Evolutionary conservation across 257 asterid genomes (phyloP), one percentile per base, ranked within the genome.

Genomic region (Euphrasia confusa): DNA sequence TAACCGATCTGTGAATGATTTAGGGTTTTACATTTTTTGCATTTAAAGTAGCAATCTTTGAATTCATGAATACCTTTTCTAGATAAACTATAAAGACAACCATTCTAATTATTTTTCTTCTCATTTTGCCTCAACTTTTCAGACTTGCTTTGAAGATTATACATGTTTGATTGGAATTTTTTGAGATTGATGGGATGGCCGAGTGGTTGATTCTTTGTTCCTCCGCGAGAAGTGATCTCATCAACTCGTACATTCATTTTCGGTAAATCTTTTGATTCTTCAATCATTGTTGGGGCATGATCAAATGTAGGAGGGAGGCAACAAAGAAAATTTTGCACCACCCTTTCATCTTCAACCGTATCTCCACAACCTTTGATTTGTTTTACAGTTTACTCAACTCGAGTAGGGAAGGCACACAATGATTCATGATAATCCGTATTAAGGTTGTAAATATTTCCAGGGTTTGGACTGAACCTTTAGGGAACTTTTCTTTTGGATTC

Each of bases 231-330:
- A 57, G 45, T 0, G 24, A 30, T 26, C 62, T 21, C 2, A 21
- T 57, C 62, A 57, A 57, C 18, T 57, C 62, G 24, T 30, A 57
- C 8, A 57, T 57, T 57, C 62, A 57, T 57, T 30, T 28, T 57
- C 0, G 24, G n/a, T 21, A 13, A 57, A 15, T 57, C 44, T 3
- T 57, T 30, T 5, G 24, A 57, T 32, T 30, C 62, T 57, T 57
- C 26, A 11, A 13, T 57, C 2, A 42, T 10, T 4, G 44, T 42
- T 11, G 11, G 44, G 3, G 10, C 45, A 57, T 28, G 58, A 17
- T 63, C 48, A 10, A 48, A 48, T 14, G 4, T 47, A 3, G 28
- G 14, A 27, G 48, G 48, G 11, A 63, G 58, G 17, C n/a, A 9
- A n/a, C 14, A 18, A 4, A 27, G 6, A 8, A 24, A 12, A 7